Evolutionary conservation across 2,329 filamentous ascomycete genomes (phyloP), one percentile per base, ranked within the genome.

Genomic region (Blastomyces gilchristii): DNA sequence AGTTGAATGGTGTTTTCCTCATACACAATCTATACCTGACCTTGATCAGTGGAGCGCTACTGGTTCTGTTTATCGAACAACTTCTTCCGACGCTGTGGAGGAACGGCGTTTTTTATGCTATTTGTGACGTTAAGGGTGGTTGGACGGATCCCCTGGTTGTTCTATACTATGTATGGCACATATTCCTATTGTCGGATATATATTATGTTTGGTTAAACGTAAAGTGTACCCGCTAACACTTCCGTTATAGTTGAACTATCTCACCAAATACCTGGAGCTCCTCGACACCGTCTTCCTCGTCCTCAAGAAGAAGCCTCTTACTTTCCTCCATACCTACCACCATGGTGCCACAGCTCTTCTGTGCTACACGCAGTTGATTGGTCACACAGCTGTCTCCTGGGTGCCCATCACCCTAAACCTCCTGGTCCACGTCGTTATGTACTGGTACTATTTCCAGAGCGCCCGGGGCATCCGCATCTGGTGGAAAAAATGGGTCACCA

Each of bases 401-500:
- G 89, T 94, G 60, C 86, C 87, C 68, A 96, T 96, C 74, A 87
- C 85, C 52, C 84, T 96, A 68, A 96, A 96, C 82, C 79, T 96
- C 71, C 86, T 84, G 67, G 91, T 96, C 60, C 91, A 96, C 79
- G 91, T 96, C 64, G 88, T 96, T 76, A 96, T 96, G 91, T 96
- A 96, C 87, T 96, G 90, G 90, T 96, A 96, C 85, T 96, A 96
- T 84, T 96, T 96, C 86, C 91, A 96, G 82, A 91, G 89, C 73
- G 90, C 91, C 60, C 90, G 91, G 70, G 91, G 91, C 70, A 85
- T 96, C 77, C 87, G 86, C 72, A 91, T 96, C 78, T 95, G 90
- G 90, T 96, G 91, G 91, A 96, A 96, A 86, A 89, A 96, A 80
- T 96, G 91, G 88, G 92, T 96, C 74, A 96, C 91, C 69, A 88